Evolutionary conservation across 805 yeast species (phyloP), one percentile per base, ranked within the genome.

Genomic region (Wickerhamiella lipophila): DNA sequence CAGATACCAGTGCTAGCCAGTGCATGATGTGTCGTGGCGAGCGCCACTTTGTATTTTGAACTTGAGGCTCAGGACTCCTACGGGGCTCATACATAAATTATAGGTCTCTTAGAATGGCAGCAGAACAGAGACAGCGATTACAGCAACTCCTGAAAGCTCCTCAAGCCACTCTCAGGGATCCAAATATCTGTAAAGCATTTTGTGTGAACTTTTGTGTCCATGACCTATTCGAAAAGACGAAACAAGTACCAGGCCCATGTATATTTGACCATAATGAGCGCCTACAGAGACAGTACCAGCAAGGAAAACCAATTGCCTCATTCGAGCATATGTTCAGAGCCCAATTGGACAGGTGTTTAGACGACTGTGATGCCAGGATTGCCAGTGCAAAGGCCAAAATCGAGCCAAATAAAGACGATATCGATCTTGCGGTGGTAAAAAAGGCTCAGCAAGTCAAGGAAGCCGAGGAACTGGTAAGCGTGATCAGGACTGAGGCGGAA

Each of bases 121-220:
- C 84, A 26, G 83, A 81, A 60, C 95, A 87, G 62, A 65, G 89
- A 46, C 74, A 75, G 65, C 73, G 77, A 45, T 66, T 87, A 25
- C 92, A 83, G 61, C 87, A 82, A 70, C 72, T 87, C 8, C 81
- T 87, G 87, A 92, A 89, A 8, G 69, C 73, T 34, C 59, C 54
- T 27, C 60, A 51, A 51, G 55, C 42, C 48, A 52, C 44, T 12
- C 62, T 80, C 46, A 64, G 66, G 30, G 80, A 78, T 47, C 71
- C 77, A 12, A 68, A 76, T 40, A 78, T 86, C 6, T 88, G 97
- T 64, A 83, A 82, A 60, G 70, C 83, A 16, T 88, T 79, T 60
- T 63, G 88, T n/a, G 84, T 85, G 13, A 95, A 92, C 0, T 74
- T 76, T 7, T 88, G 97, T 57, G 89, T 95, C 0, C 80, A 83